Evolutionary conservation across 441 rosid species (phyloP).

Genomic region (Lagerstroemia fauriei): DNA sequence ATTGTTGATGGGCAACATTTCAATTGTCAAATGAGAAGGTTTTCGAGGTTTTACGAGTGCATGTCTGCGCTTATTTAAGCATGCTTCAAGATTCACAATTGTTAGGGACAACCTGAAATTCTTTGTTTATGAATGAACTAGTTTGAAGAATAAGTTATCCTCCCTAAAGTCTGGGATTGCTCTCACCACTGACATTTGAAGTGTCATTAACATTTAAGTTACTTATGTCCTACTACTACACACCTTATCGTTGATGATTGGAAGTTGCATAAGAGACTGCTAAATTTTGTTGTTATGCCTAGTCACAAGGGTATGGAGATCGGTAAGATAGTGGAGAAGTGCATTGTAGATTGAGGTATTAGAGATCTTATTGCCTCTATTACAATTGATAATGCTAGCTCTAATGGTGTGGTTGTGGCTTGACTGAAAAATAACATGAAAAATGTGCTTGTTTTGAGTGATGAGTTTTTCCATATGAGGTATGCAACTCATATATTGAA

Average conservation of each 20-base stretch:
- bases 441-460: neutral
- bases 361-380: neutral
- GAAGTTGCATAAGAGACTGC: neutral
- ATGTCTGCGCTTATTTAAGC: neutral
- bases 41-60: neutral
- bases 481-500: neutral
- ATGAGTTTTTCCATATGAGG: neutral
- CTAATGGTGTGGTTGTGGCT: neutral
- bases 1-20: slow-evolving; percentile 13
- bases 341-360: neutral
- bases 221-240: neutral
- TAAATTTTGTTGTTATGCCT: neutral
- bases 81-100: neutral
- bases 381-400: neutral
- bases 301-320: neutral
- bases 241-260: neutral
- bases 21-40: neutral
- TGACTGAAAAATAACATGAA: neutral
- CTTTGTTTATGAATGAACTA: neutral
- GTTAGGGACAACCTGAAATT: neutral
- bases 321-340: neutral
- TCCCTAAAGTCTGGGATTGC: too few species aligned
- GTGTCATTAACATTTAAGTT: neutral
- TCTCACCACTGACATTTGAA: too few species aligned
- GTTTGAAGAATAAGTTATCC: neutral